Percentiles rank a stretch among this genome's conserved stretches.
phyloP scores from a whole-genome alignment of 2,329 filamentous ascomycete genomes.

The Thelonectria olida region DNA sequence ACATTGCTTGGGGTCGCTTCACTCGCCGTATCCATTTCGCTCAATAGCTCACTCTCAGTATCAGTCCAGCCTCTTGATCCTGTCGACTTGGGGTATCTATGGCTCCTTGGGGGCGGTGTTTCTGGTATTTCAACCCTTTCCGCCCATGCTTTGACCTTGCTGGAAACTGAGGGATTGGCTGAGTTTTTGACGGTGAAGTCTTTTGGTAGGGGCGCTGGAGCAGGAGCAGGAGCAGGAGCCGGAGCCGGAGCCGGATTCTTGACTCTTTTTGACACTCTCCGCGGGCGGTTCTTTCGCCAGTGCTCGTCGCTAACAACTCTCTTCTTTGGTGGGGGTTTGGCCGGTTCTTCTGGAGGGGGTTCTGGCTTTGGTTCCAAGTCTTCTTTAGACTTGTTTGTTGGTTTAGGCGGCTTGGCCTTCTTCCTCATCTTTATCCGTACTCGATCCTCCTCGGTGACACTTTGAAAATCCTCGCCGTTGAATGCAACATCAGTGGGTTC shows the following conservation, averaged over 20 bases:
- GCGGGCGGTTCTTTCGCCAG: conserved; percentile 74
- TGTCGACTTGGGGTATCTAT: conserved; percentile 48
- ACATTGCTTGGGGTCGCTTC: conserved; percentile 42
- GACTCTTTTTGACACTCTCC: conserved; percentile 48
- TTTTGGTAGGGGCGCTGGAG: conserved; percentile 58
- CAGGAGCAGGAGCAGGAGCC: conserved; percentile 35
- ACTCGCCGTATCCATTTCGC: conserved; percentile 40
- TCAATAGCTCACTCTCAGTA: conserved; percentile 39
- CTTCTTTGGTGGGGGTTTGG: conserved; percentile 79
- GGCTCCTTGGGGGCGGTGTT: conserved; percentile 47
- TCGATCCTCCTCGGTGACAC: conserved; percentile 69
- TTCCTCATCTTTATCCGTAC: conserved; percentile 64
- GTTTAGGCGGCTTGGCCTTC: conserved; percentile 48
- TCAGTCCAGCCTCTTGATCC: conserved; percentile 38
- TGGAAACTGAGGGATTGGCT: conserved; percentile 64
- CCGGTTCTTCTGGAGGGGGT: conserved; percentile 28
- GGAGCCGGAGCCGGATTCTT: conserved; percentile 37
- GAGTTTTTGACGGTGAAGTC: conserved; percentile 64
- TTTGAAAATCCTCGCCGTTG: conserved; percentile 64
- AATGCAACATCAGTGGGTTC: conserved; percentile 71
- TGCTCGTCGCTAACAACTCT: conserved; percentile 92
- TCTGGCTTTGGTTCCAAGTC: conserved; percentile 34
- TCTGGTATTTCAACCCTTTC: conserved; percentile 62
- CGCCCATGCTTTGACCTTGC: conserved; percentile 71
- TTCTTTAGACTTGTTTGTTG: conserved; percentile 42